These are phyloP conservation scores for Periconia sp. DNA, from an alignment of 2,329 filamentous ascomycete species.

Conservation along the genomic window DNA sequence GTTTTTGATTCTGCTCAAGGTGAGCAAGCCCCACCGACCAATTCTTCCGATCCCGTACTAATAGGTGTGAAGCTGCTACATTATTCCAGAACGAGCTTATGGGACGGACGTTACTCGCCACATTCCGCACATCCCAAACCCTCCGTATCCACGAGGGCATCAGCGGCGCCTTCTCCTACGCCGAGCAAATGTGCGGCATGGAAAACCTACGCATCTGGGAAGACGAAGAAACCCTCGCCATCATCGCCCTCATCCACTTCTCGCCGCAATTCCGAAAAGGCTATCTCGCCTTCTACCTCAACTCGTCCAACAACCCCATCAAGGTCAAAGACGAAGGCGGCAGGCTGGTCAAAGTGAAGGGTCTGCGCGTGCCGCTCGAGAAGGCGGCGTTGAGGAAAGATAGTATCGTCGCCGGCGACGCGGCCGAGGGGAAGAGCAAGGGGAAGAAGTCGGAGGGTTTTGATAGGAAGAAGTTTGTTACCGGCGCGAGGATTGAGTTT, in stretches of 20 bases:
- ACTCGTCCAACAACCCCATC: slow-evolving; percentile 40
- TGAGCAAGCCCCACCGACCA: slow-evolving; percentile 10
- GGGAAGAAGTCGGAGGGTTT: slow-evolving; percentile 13
- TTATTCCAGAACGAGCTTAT: slow-evolving; percentile 51
- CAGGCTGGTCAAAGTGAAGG: slow-evolving; percentile 46
- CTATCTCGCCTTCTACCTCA: slow-evolving; percentile 50
- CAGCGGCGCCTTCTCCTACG: slow-evolving; percentile 45
- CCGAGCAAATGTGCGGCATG: slow-evolving; percentile 53
- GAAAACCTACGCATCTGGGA: slow-evolving; percentile 52
- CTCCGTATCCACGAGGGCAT: slow-evolving; percentile 49
- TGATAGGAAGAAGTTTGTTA: slow-evolving; percentile 44
- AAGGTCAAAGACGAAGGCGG: slow-evolving; percentile 45
- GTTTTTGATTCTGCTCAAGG: slow-evolving; percentile 40
- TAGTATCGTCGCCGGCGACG: slow-evolving; percentile 12
- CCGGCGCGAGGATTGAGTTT: slow-evolving; percentile 48
- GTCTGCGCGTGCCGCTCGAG: slow-evolving; percentile 41
- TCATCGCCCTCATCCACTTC: slow-evolving; percentile 50
- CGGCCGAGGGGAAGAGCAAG: slow-evolving; percentile 12
- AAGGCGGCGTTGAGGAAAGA: slow-evolving; percentile 23
- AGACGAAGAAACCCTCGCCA: slow-evolving; percentile 45
- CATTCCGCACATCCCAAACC: slow-evolving; percentile 47
- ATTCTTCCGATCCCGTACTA: neutral
- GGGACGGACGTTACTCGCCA: slow-evolving; percentile 47
- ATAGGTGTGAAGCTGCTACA: slow-evolving; percentile 28
- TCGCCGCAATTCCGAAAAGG: slow-evolving; percentile 47